A percentile compares a stretch with the other conserved stretches of the same genome.
These are phyloP conservation scores for Populus simonii DNA, from an alignment of 345 rosid genomes.

Conservation along the genomic window DNA sequence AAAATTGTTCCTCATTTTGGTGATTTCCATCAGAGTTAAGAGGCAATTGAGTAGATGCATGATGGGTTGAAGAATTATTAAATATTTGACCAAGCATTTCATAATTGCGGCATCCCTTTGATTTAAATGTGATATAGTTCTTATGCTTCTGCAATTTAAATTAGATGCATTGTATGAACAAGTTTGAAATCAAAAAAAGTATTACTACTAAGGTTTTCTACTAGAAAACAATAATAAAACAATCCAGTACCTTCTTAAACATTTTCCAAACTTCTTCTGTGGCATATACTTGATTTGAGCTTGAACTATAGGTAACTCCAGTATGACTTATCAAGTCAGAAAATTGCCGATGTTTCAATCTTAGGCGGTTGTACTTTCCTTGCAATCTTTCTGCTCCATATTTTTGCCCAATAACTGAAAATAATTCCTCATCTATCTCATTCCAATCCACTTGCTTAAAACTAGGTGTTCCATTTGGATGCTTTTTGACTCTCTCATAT, in stretches of 20 bases:
- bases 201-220: too few relatives aligned
- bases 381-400: not conserved
- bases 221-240: not conserved
- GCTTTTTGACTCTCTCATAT: not conserved
- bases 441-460: constrained; percentile 4
- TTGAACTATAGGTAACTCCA: not conserved
- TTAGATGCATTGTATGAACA: not conserved
- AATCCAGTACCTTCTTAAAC: not conserved
- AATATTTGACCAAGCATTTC: not conserved
- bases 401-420: not conserved
- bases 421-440: not conserved
- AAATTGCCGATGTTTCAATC: not conserved
- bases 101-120: not conserved
- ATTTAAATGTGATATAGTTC: not conserved
- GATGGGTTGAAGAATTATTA: not conserved
- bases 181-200: too few relatives aligned
- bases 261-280: not conserved
- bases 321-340: not conserved
- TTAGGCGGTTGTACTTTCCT: not conserved
- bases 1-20: not conserved
- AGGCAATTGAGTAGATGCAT: not conserved
- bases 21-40: not conserved
- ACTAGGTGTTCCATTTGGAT: not conserved
- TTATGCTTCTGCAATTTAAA: not conserved
- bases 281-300: not conserved